phyloP scores from a whole-genome alignment of 208 protist genomes.

The Trypanosoma avium region DNA sequence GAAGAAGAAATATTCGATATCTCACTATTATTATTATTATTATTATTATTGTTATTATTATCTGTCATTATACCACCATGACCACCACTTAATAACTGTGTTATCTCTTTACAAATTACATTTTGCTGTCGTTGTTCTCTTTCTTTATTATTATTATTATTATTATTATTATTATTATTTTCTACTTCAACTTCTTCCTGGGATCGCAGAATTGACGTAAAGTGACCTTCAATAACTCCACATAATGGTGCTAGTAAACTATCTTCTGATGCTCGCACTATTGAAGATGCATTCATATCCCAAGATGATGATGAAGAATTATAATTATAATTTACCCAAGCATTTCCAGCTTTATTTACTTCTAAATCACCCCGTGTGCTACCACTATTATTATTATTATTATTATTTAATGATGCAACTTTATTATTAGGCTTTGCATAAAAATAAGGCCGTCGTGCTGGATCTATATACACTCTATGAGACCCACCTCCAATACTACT shows the following conservation, averaged over 20 bases:
- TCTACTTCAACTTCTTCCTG: background rate
- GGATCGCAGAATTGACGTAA: background rate
- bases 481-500: background rate
- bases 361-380: background rate
- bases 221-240: conserved; percentile 54
- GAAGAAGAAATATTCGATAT: background rate
- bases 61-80: conserved; percentile 13
- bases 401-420: background rate
- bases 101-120: too few relatives aligned
- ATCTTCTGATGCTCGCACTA: conserved; percentile 29
- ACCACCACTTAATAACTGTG: conserved; percentile 16
- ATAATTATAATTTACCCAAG: too few relatives aligned
- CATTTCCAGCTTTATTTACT: too few relatives aligned
- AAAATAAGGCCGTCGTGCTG: conserved; percentile 37
- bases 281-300: background rate
- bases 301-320: too few relatives aligned
- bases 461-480: conserved; percentile 12
- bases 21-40: background rate
- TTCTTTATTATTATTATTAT: background rate
- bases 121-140: too few relatives aligned
- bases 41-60: background rate
- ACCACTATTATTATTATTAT: conserved; percentile 3
- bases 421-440: conserved; percentile 12
- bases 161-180: background rate
- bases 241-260: conserved; percentile 34